These are phyloP conservation scores for Mortierella sp. DNA, from an alignment of 371 early-diverging fungal species.

Conservation along the genomic window DNA sequence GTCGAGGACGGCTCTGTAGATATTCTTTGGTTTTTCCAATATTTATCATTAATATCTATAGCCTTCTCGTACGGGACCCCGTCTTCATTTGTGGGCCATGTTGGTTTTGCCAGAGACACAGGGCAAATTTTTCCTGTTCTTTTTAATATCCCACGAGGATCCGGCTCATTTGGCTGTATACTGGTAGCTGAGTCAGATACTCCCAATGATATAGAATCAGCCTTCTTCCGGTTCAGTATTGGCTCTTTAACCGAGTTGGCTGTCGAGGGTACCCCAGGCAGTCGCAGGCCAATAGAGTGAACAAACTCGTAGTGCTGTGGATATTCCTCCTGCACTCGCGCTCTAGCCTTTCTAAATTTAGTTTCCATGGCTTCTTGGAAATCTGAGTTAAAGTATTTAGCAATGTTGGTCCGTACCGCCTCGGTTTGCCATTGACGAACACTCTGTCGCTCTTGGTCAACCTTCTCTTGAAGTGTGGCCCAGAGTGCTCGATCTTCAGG, in stretches of 20 bases:
- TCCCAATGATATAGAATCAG: not conserved
- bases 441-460: conserved; percentile 33
- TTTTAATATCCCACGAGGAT: conserved; percentile 23
- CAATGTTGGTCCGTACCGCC: conserved; percentile 16
- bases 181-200: not conserved
- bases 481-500: conserved; percentile 32
- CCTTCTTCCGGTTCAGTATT: conserved; percentile 14
- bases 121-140: conserved; percentile 44
- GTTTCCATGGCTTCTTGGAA: conserved; percentile 32
- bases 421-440: conserved; percentile 43
- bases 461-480: conserved; percentile 29
- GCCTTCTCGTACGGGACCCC: conserved; percentile 41
- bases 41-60: conserved; percentile 27
- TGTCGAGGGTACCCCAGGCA: conserved; percentile 23
- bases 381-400: conserved; percentile 22
- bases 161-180: not conserved
- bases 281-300: conserved; percentile 33
- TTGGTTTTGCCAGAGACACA: conserved; percentile 39
- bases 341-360: conserved; percentile 32
- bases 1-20: not conserved
- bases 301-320: conserved; percentile 49
- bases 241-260: conserved; percentile 29
- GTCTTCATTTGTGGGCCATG: conserved; percentile 48
- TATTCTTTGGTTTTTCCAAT: conserved; percentile 17
- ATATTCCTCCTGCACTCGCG: conserved; percentile 37